Conservation (phyloP, 2,329 filamentous ascomycete genomes). For the Clonostachys byssicola region DNA sequence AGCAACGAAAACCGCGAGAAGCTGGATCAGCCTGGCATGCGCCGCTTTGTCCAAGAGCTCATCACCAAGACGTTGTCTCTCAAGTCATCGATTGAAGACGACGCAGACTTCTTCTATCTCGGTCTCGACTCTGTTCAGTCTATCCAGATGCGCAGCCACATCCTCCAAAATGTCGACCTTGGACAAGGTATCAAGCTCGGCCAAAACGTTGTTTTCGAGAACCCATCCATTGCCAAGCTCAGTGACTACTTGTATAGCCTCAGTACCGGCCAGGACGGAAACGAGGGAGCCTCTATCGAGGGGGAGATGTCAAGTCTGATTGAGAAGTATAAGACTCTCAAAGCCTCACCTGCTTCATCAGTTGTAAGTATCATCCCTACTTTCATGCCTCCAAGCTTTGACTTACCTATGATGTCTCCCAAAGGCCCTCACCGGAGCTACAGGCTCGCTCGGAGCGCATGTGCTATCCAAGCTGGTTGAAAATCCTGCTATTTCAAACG, state of each 20-base stretch:
- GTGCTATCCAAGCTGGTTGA: constrained; percentile 51
- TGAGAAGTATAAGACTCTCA: constrained; percentile 7
- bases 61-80: constrained; percentile 7
- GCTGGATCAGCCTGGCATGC: constrained; percentile 17
- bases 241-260: constrained; percentile 36
- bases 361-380: constrained; percentile 1
- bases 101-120: constrained; percentile 53
- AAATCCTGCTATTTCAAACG: constrained; percentile 44
- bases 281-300: constrained; percentile 13
- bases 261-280: constrained; percentile 22
- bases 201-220: constrained; percentile 57
- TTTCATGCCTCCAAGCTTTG: no score
- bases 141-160: constrained; percentile 46
- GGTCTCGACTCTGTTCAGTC: constrained; percentile 57
- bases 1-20: constrained; percentile 3
- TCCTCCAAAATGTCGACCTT: constrained; percentile 46
- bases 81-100: constrained; percentile 6
- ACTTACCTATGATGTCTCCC: not conserved
- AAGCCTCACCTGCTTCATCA: constrained; percentile 1
- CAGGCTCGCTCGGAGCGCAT: constrained; percentile 59
- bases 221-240: constrained; percentile 39
- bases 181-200: constrained; percentile 34
- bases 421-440: constrained; percentile 52
- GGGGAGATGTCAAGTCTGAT: constrained; percentile 15
- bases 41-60: constrained; percentile 22